These are phyloP conservation scores for Neurospora sp. DNA, from an alignment of 495 filamentous ascomycete species.

Conservation along the genomic window DNA sequence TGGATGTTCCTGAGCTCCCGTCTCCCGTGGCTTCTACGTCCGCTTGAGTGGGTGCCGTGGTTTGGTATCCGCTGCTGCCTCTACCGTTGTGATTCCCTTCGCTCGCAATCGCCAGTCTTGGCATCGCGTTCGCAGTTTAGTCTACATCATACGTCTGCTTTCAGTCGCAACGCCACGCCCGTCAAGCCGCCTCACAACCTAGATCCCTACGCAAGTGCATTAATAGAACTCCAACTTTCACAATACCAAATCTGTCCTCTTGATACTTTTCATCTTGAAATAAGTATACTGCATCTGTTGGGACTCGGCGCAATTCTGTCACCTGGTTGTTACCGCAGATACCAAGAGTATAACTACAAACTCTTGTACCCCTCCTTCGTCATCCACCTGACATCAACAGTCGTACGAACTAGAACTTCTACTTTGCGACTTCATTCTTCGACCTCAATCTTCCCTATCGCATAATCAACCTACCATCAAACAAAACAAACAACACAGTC, in stretches of 20 bases:
- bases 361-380: not conserved
- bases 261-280: not conserved
- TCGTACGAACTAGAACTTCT: conserved; percentile 1
- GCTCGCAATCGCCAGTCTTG: not conserved
- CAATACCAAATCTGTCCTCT: not conserved
- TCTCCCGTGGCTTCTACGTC: not conserved
- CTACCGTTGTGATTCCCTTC: not conserved
- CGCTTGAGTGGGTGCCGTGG: not conserved
- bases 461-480: not conserved
- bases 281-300: not conserved
- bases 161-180: not conserved
- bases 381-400: not conserved
- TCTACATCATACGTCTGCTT: not conserved
- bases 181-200: not conserved
- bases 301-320: not conserved
- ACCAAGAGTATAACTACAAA: not conserved
- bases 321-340: not conserved
- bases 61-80: not conserved
- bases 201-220: not conserved
- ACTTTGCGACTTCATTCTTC: not conserved
- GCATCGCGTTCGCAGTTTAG: not conserved
- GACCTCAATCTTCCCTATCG: not conserved
- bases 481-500: not conserved
- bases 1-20: not conserved
- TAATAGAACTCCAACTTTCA: not conserved